A percentile compares a stretch with the other conserved stretches of the same genome.
These are phyloP conservation scores for Penicillium digitatum DNA, from an alignment of 2,329 filamentous ascomycete genomes.

Conservation along the genomic window DNA sequence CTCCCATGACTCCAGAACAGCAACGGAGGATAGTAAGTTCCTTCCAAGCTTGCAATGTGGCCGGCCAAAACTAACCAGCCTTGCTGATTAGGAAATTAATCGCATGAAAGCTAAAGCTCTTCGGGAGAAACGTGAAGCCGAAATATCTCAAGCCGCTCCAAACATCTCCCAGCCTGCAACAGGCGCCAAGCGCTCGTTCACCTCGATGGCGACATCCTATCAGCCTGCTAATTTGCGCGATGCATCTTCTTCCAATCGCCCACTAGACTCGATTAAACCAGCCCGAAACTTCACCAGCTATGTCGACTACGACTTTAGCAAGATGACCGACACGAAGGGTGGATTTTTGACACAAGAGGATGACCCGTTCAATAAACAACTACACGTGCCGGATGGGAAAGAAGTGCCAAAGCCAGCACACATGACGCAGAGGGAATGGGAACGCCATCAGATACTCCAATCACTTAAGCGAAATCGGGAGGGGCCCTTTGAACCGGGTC, in stretches of 20 bases:
- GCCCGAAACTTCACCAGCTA: slow-evolving; percentile 88
- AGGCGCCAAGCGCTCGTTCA: slow-evolving; percentile 70
- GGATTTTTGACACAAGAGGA: slow-evolving; percentile 89
- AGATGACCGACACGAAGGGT: slow-evolving; percentile 97
- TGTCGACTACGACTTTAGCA: slow-evolving; percentile 95
- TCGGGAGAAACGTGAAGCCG: slow-evolving; percentile 67
- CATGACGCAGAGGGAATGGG: slow-evolving; percentile 92
- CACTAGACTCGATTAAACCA: slow-evolving; percentile 59
- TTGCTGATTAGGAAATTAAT: slow-evolving; percentile 66
- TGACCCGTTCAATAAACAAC: slow-evolving; percentile 80
- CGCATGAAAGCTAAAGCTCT: slow-evolving; percentile 84
- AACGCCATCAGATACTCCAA: slow-evolving; percentile 70
- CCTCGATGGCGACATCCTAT: slow-evolving; percentile 55
- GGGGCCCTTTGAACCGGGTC: slow-evolving; percentile 81
- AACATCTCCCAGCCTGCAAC: slow-evolving; percentile 46
- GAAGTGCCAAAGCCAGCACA: slow-evolving; percentile 68
- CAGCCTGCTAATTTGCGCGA: slow-evolving; percentile 63
- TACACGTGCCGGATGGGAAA: slow-evolving; percentile 55
- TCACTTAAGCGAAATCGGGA: slow-evolving; percentile 68
- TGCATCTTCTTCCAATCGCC: slow-evolving; percentile 49
- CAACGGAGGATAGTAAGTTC: slow-evolving; percentile 53
- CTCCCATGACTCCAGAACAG: slow-evolving; percentile 58
- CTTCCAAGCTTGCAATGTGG: not conserved
- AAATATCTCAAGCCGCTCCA: slow-evolving; percentile 43
- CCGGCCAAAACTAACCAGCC: slow-evolving; percentile 1